Conservation (phyloP, 2,329 filamentous ascomycete genomes). For the Neofusicoccum laricinum region DNA sequence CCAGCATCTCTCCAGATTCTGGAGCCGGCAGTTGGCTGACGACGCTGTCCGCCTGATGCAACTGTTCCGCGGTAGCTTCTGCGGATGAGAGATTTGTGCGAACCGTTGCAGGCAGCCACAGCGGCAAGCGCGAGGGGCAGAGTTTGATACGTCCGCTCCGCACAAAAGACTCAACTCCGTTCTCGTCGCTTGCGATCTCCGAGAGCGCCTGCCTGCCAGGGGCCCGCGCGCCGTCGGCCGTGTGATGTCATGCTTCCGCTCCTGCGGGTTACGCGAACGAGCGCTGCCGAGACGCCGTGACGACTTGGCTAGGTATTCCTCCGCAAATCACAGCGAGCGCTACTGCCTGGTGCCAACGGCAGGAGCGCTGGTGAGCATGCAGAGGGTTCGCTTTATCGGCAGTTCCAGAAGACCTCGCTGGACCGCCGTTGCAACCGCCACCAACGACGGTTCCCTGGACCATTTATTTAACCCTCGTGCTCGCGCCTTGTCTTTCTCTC, state of each 20-base stretch:
- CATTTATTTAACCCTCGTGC: too few species aligned
- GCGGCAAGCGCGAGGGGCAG: background rate
- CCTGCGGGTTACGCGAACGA: background rate
- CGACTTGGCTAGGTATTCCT: background rate
- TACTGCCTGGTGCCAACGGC: too few species aligned
- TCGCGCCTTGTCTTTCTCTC: too few species aligned
- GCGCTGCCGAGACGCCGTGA: background rate
- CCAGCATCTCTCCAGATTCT: background rate
- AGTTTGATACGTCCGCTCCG: constrained; percentile 12
- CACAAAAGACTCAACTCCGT: constrained; percentile 10
- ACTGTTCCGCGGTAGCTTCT: background rate
- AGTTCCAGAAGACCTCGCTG: too few species aligned
- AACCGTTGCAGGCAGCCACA: background rate
- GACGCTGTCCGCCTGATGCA: background rate
- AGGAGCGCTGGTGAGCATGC: too few species aligned
- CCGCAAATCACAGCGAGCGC: too few species aligned
- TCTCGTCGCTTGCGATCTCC: background rate
- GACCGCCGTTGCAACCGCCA: too few species aligned
- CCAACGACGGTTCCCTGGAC: too few species aligned
- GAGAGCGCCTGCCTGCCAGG: background rate
- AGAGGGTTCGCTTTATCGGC: too few species aligned
- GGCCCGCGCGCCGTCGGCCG: background rate
- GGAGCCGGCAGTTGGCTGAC: background rate
- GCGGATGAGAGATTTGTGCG: constrained; percentile 11
- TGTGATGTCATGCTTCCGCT: background rate